These are phyloP conservation scores for Fusarium circinatum DNA, from an alignment of 2,329 filamentous ascomycete species.

Conservation along the genomic window DNA sequence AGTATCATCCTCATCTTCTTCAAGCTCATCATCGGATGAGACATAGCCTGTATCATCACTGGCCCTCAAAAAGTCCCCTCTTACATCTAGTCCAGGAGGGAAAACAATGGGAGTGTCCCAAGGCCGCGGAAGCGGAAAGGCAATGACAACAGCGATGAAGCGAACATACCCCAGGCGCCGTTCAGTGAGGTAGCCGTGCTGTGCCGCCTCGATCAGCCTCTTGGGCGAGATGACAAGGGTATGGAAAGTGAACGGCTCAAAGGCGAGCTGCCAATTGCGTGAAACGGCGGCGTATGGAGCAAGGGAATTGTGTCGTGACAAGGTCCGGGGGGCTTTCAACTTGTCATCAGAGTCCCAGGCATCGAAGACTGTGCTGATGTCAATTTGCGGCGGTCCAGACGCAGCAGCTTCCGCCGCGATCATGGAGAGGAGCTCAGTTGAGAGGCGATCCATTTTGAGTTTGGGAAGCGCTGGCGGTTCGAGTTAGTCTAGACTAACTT, in stretches of 20 bases:
- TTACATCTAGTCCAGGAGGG: not conserved
- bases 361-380: not conserved
- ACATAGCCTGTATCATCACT: not conserved
- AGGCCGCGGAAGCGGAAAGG: constrained; percentile 6
- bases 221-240: constrained; percentile 1
- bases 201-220: not conserved
- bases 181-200: not conserved
- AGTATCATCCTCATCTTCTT: not conserved
- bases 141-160: not conserved
- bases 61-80: not conserved
- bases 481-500: not conserved
- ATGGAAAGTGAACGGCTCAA: constrained; percentile 6
- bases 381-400: not conserved
- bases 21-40: not conserved
- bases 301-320: not conserved
- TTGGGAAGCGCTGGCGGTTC: not conserved
- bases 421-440: constrained; percentile 5
- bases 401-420: not conserved
- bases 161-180: constrained; percentile 1
- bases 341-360: constrained; percentile 5
- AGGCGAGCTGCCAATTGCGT: constrained; percentile 11
- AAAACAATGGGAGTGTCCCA: constrained; percentile 7
- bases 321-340: not conserved
- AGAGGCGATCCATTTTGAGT: not conserved
- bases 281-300: constrained; percentile 1